Evolutionary conservation across 116 monocot genomes (phyloP).

Genomic region (Dioscorea cayenensis): DNA sequence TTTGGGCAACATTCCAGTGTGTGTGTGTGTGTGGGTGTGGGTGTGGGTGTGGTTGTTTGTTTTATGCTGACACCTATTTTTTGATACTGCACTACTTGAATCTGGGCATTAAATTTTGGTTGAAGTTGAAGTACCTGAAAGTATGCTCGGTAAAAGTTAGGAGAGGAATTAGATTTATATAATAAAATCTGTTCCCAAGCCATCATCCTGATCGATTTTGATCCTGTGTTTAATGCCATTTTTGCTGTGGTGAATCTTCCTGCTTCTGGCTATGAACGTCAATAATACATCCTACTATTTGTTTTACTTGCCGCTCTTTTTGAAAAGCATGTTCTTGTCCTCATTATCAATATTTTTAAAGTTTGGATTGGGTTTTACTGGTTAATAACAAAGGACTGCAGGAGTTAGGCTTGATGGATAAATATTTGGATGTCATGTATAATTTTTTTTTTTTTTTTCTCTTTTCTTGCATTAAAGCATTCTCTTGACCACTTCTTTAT

Average conservation of each 20-base stretch:
- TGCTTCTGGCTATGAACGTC: background rate
- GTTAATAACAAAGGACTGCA: background rate
- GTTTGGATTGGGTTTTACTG: background rate
- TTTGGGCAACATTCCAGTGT: too few relatives aligned
- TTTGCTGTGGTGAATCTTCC: background rate
- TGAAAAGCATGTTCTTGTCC: background rate
- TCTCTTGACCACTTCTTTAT: background rate
- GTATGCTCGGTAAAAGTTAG: too few relatives aligned
- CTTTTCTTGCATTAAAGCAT: background rate
- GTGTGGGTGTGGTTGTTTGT: too few relatives aligned
- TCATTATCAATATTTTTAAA: background rate
- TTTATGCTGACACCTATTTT: too few relatives aligned
- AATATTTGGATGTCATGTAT: background rate
- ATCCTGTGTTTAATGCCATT: background rate
- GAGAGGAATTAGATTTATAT: too few relatives aligned
- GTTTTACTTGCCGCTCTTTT: background rate
- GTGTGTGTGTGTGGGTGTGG: too few relatives aligned
- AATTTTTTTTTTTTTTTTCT: background rate
- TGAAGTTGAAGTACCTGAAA: too few relatives aligned
- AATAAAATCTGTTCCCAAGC: too few relatives aligned
- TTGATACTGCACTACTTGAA: background rate
- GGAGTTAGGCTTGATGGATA: background rate
- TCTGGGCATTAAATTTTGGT: too few relatives aligned
- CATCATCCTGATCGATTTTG: background rate
- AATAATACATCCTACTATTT: background rate